phyloP scores from a whole-genome alignment of 495 filamentous ascomycete species.

The Podospora pseudoanserina region DNA sequence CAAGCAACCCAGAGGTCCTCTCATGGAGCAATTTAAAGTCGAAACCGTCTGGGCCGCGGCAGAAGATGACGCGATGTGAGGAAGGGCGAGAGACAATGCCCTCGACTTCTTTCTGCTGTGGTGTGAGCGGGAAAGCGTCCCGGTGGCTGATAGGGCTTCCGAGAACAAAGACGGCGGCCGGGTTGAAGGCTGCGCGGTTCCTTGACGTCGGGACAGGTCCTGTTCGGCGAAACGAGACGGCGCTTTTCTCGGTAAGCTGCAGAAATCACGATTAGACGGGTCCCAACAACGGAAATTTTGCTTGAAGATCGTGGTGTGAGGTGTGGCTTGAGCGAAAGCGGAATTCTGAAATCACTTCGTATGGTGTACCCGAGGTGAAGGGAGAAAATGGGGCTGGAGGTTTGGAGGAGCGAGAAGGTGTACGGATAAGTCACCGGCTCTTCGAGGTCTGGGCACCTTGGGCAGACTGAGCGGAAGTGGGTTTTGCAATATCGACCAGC shows the following conservation, averaged over 20 bases:
- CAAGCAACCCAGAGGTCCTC: constrained; percentile 14
- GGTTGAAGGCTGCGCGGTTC: constrained; percentile 6
- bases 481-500: constrained; percentile 24
- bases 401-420: constrained; percentile 14
- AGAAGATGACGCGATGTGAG: not conserved
- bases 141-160: constrained; percentile 20
- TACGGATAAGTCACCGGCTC: constrained; percentile 34
- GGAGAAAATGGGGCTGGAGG: constrained; percentile 9
- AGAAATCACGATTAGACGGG: constrained; percentile 23
- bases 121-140: constrained; percentile 3
- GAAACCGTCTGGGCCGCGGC: not conserved
- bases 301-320: constrained; percentile 4
- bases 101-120: constrained; percentile 12
- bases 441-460: constrained; percentile 29
- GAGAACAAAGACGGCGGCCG: constrained; percentile 27
- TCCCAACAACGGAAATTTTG: constrained; percentile 7
- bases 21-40: constrained; percentile 23
- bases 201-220: constrained; percentile 12
- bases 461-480: constrained; percentile 29
- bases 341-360: not conserved
- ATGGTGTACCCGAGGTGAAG: not conserved
- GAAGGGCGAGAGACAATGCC: constrained; percentile 2
- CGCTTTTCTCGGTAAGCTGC: constrained; percentile 6
- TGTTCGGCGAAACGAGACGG: constrained; percentile 11
- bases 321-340: constrained; percentile 6